Evolutionary conservation across 352 stramenopile species (phyloP).

Genomic region (Globisporangium uncinulatum): DNA sequence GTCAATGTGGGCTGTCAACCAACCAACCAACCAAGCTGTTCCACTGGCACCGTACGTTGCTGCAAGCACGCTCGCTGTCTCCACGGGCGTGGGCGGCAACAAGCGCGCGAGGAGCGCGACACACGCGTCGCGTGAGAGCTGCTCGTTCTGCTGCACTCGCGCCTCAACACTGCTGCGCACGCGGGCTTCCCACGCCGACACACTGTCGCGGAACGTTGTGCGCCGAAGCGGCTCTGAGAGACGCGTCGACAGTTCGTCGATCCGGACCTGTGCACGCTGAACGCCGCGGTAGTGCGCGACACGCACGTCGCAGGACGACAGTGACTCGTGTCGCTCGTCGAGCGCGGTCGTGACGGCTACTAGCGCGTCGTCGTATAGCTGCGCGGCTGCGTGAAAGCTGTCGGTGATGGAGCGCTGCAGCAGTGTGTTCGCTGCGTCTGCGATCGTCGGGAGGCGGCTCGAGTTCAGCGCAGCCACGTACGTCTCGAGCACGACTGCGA

Average conservation of each 20-base stretch:
- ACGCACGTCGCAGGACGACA: conserved; percentile 17
- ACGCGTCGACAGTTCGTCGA: conserved; percentile 18
- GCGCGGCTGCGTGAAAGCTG: conserved; percentile 21
- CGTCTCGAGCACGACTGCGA: conserved; percentile 30
- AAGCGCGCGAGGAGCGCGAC: conserved; percentile 17
- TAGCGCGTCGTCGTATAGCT: conserved; percentile 17
- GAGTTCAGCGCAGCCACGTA: conserved; percentile 44
- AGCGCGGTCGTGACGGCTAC: background rate
- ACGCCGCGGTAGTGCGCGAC: conserved; percentile 24
- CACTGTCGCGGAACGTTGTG: conserved; percentile 20
- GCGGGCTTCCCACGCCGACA: conserved; percentile 18
- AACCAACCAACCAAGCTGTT: background rate
- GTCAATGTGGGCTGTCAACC: background rate
- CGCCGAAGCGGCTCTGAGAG: conserved; percentile 27
- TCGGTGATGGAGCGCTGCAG: conserved; percentile 31
- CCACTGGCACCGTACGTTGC: conserved; percentile 5
- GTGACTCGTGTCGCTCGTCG: background rate
- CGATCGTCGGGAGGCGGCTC: conserved; percentile 35
- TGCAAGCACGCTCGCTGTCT: conserved; percentile 29
- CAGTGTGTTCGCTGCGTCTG: conserved; percentile 33
- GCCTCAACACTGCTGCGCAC: conserved; percentile 8
- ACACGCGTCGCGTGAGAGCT: conserved; percentile 11
- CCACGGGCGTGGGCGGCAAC: conserved; percentile 33
- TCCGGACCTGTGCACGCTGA: conserved; percentile 18
- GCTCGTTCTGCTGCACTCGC: conserved; percentile 13